Conservation (phyloP, 352 stramenopile species). For the Globisporangium polare region DNA sequence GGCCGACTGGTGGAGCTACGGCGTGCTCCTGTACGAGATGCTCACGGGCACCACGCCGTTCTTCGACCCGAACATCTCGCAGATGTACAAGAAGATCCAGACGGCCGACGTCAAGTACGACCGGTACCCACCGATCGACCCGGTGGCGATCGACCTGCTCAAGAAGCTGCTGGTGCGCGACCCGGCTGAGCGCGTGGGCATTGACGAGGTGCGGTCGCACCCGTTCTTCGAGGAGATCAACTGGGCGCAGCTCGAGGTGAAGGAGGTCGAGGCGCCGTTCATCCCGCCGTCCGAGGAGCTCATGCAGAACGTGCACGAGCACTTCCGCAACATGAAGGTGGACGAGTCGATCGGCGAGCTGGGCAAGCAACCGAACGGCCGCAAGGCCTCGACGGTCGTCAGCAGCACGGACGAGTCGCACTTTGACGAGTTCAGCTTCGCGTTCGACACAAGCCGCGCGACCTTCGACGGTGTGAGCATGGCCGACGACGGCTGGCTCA, state of each 20-base stretch:
- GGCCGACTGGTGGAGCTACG: constrained; percentile 91
- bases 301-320: constrained; percentile 86
- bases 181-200: constrained; percentile 55
- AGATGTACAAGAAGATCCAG: constrained; percentile 90
- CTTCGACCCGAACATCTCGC: constrained; percentile 77
- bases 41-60: constrained; percentile 87
- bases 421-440: constrained; percentile 88
- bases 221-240: constrained; percentile 70
- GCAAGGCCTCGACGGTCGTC: constrained; percentile 36
- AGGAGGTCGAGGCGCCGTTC: constrained; percentile 79
- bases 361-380: constrained; percentile 51
- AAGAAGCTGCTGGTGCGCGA: constrained; percentile 77
- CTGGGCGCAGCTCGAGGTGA: constrained; percentile 69
- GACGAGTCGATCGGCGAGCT: constrained; percentile 74
- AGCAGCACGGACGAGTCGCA: constrained; percentile 57
- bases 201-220: constrained; percentile 57
- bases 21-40: constrained; percentile 89
- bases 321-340: constrained; percentile 89
- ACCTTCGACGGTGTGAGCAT: constrained; percentile 80
- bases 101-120: constrained; percentile 84
- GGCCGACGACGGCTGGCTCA: constrained; percentile 80
- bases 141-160: constrained; percentile 63
- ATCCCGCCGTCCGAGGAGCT: constrained; percentile 74
- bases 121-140: constrained; percentile 56
- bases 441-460: constrained; percentile 70